Evolutionary conservation across 208 protist species (phyloP).

Genomic region (Trichomonas vaginalis): DNA sequence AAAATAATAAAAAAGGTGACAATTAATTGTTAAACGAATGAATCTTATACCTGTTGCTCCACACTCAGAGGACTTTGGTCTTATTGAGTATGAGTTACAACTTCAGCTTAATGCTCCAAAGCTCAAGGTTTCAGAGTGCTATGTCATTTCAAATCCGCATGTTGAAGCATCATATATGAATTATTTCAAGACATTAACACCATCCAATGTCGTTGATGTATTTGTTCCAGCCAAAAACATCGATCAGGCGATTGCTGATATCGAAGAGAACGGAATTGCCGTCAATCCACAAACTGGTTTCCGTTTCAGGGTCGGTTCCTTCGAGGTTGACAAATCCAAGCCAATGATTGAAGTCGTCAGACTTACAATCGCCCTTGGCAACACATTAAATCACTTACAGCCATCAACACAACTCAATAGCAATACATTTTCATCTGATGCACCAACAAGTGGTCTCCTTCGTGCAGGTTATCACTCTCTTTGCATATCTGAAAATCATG

Average conservation of each 20-base stretch:
- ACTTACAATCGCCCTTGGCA: background rate
- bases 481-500: background rate
- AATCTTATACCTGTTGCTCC: background rate
- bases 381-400: background rate
- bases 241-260: background rate
- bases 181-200: background rate
- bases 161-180: background rate
- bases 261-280: background rate
- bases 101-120: background rate
- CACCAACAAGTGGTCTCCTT: background rate
- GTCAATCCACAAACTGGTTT: background rate
- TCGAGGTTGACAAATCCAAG: background rate
- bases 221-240: background rate
- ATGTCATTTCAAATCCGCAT: background rate
- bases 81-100: background rate
- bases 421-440: background rate
- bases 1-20: background rate
- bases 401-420: background rate
- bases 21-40: background rate
- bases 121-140: background rate
- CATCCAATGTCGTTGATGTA: background rate
- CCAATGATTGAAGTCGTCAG: background rate
- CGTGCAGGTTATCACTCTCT: background rate
- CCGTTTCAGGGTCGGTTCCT: background rate
- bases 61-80: background rate